These are phyloP conservation scores for Endothia cerciana DNA, from an alignment of 2,329 filamentous ascomycete species.

Conservation along the genomic window DNA sequence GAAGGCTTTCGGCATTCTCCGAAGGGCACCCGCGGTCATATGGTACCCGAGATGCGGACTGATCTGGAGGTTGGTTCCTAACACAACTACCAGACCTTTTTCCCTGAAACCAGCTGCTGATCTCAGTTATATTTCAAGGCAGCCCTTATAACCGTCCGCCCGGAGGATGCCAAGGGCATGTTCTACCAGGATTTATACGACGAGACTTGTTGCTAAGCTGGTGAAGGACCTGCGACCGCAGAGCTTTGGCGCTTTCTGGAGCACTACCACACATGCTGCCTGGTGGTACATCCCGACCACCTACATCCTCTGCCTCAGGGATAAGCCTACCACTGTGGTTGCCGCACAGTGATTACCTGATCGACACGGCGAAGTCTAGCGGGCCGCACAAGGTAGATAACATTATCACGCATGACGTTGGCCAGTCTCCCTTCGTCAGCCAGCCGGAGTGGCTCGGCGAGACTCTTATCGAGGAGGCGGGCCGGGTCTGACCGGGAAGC, in stretches of 20 bases:
- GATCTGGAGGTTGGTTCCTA: conserved; percentile 31
- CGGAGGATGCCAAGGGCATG: conserved; percentile 33
- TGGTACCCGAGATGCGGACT: conserved; percentile 32
- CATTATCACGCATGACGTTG: background rate
- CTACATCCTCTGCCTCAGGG: conserved; percentile 6
- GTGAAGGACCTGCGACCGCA: conserved; percentile 32
- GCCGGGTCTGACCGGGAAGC: background rate
- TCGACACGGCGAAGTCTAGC: conserved; percentile 7
- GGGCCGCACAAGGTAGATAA: background rate
- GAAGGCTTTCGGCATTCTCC: conserved; percentile 34
- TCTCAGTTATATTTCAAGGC: conserved; percentile 29
- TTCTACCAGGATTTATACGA: conserved; percentile 36
- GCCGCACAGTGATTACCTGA: conserved; percentile 5
- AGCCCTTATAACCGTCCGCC: conserved; percentile 30
- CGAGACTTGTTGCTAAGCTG: conserved; percentile 28
- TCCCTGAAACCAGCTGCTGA: too few species aligned
- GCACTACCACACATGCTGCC: conserved; percentile 32
- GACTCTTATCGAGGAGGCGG: conserved; percentile 7
- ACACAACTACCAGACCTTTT: too few species aligned
- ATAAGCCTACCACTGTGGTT: conserved; percentile 6
- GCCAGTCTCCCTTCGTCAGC: background rate
- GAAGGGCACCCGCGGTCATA: conserved; percentile 29
- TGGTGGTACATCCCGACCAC: conserved; percentile 28
- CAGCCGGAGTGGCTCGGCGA: conserved; percentile 27
- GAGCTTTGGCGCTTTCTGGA: conserved; percentile 33